Evolutionary conservation across 495 filamentous ascomycete species (phyloP), one percentile per base, ranked within the genome.

Genomic region (Cercophora samala): DNA sequence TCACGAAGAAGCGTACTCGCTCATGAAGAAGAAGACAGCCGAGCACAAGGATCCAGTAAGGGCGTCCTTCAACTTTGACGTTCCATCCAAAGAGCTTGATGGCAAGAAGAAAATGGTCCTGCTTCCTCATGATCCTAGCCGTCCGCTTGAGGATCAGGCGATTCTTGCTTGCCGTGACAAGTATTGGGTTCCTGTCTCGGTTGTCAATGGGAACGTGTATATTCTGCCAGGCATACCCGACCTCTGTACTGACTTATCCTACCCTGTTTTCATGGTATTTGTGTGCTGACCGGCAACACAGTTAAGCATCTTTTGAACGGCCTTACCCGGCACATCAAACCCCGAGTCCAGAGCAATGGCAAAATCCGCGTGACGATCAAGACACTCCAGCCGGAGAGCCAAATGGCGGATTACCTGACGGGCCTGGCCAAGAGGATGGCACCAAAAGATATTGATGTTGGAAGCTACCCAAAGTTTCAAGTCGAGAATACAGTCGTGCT

Each of bases 171-270:
- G 84, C n/a, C 88, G 94, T 2, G 85, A 89, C 59, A 80, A 96
- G 62, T 46, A 13, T 17, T 99, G 95, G 95, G 93, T 97, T 17
- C 95, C 95, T 1, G 84, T 97, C 63, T 78, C 86, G 5, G 86
- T 95, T 13, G 90, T 97, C 11, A 96, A 97, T 74, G 91, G 91
- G 42, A 99, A 99, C 73, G 79, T 99, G 13, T 90, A 98, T 76
- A 93, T 99, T 62, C 84, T 99, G 1, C 95, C 95, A 0, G 95
- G 95, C 24, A 88, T 99, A 13, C 95, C 95, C 3, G 83, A 86
- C 29, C 80, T 98, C 0, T 99, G 81, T 83, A 76, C 69, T 79
- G 71, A 18, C 3, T 18, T n/a, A 1, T 26, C 8, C 6, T 64
- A 25, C 37, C 4, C 3, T 18, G 18, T n/a, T 23, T 19, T 25